Evolutionary conservation across 2,329 filamentous ascomycete species (phyloP), one percentile per base, ranked within the genome.

Genomic region (Raffaelea albimanens): DNA sequence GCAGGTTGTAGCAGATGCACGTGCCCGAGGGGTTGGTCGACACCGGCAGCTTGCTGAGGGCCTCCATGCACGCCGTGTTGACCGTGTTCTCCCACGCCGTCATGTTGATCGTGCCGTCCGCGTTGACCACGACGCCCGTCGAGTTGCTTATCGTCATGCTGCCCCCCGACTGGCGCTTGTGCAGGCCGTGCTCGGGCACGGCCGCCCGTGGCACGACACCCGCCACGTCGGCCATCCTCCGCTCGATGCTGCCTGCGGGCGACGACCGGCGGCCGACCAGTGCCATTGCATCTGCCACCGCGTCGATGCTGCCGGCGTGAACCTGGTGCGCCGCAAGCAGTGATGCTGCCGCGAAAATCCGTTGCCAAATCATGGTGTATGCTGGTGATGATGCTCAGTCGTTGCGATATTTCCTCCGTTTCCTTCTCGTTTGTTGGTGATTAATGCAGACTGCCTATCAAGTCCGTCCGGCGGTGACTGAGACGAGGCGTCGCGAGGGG

Each of bases 1-100:
- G 81, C 21, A 94, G 65, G 61, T 93, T 94, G 68, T 91, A 93
- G 73, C 87, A 94, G 43, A 87, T 78, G 50, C 83, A 83, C 43
- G 87, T 77, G 44, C 87, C 87, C 10, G 85, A 83, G 5, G 85
- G 84, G 55, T 90, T 91, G 21, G 76, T 75, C 39, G 80, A 76
- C 50, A 72, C 67, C 14, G 69, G 67, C 43, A 88, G 69, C 22
- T 65, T 61, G 2, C 63, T 61, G 18, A 93, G 69, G 9, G 76
- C 72, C 20, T 66, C 57, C 40, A 66, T 67, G 63, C 87, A 93
- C 20, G 82, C 82, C 11, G 66, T 57, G 29, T 70, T 67, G 8
- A 78, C 83, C 40, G 69, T 61, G 3, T 58, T 55, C 52, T 82
- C 68, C 80, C 80, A 85, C 7, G 69, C 63, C 3, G 71, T 71